Base-by-base conservation (phyloP, 2,329 filamentous ascomycete species). In the Diaporthe sp. region DNA sequence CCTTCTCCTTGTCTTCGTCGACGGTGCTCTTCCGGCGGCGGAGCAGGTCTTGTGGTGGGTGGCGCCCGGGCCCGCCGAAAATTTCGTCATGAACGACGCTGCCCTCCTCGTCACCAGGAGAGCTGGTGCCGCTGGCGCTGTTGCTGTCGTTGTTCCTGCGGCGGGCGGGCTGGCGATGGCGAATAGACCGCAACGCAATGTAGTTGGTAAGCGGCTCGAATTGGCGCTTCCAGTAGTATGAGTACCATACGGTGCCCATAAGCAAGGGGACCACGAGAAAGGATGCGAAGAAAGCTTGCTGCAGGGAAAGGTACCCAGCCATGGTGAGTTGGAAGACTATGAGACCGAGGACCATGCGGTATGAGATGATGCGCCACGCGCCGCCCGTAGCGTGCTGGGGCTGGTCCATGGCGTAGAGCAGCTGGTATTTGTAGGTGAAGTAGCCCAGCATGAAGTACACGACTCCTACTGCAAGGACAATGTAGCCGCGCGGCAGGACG, bases 361-460 rank as follows among this genome's bases (percentile, higher is more conserved):
- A 95, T 85, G 95, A 98, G 77, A 99, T 98, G 90, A 99, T 98
- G 67, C 94, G 93, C 97, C 97, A 99, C 6, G 96, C 95, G 77
- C 94, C 92, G 28, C 97, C 97, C 0, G 96, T 98, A 22, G 95
- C 95, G 82, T 98, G 95, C 81, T 97, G 95, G 22, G 95, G 94
- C 82, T 98, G 96, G 80, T 98, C 96, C 97, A 99, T 99, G 44
- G 97, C 95, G 83, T 99, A 99, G 6, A 99, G 89, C 6, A 99
- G 88, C 86, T 99, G 97, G 85, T 99, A 99, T 83, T 98, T 98
- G 89, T 98, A 97, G 44, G 95, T 94, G 81, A 96, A 96, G 82
- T 95, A 94, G 28, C 95, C 95, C 19, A 98, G 90, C 28, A 91
- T 82, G 80, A 97, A 98, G 84, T 97, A 99, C 17, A 95, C 87